These are phyloP conservation scores for Pinus albicaulis DNA, from an alignment of 75 land plant genomes.

Conservation along the genomic window DNA sequence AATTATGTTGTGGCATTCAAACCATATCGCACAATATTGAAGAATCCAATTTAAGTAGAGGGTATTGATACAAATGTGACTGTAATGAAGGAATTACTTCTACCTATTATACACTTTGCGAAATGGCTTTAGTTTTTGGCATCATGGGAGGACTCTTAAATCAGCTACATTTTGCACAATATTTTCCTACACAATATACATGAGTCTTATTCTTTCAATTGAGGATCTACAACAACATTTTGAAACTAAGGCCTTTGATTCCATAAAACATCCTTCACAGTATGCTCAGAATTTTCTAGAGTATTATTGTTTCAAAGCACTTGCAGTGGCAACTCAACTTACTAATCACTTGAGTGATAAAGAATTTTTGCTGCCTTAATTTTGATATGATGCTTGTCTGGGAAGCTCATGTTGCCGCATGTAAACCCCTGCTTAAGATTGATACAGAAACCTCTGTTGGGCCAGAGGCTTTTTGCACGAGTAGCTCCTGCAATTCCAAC, in stretches of 20 bases:
- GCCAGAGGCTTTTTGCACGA: constrained; percentile 79
- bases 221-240: constrained; percentile 79
- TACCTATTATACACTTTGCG: no score
- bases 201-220: constrained; percentile 48
- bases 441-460: constrained; percentile 72
- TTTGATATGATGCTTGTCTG: constrained; percentile 99
- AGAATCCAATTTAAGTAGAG: no score
- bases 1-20: no score
- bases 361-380: constrained; percentile 75
- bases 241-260: constrained; percentile 63
- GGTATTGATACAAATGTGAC: no score
- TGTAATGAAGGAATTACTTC: no score
- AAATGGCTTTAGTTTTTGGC: no score
- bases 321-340: constrained; percentile 62
- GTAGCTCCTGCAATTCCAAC: constrained; percentile 86
- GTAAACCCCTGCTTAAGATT: constrained; percentile 68
- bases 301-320: constrained; percentile 89
- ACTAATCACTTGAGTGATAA: constrained; percentile 73
- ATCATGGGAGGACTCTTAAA: no score
- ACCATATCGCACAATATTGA: no score
- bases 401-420: constrained; percentile 78
- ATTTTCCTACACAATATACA: no score
- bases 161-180: no score
- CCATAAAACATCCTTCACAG: constrained; percentile 56
- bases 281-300: constrained; percentile 90